Percentiles rank a stretch among this genome's conserved stretches.
Conservation (phyloP, 2,329 filamentous ascomycete genomes). For the Atkinsonella hypoxylon region DNA sequence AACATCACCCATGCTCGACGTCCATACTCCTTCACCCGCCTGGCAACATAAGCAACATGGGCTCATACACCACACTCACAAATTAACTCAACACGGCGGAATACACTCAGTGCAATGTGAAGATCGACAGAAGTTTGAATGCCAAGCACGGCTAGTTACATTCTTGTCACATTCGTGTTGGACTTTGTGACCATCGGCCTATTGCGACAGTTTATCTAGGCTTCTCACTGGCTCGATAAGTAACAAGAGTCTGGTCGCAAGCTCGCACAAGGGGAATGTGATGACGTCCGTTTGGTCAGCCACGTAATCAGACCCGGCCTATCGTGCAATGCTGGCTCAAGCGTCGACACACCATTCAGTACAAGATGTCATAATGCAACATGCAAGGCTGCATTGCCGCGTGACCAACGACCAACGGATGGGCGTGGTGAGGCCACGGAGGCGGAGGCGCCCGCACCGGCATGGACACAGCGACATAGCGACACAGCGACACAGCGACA, state of each 20-base stretch:
- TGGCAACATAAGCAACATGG: too few species aligned
- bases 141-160: background rate
- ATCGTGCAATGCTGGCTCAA: background rate
- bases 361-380: background rate
- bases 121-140: background rate
- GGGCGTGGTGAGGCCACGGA: background rate
- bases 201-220: background rate
- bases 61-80: background rate
- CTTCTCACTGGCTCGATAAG: background rate
- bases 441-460: background rate
- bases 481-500: too few species aligned
- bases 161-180: background rate
- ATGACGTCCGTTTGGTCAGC: background rate
- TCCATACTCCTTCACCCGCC: too few species aligned
- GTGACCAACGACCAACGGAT: background rate
- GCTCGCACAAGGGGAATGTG: background rate
- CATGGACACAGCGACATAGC: background rate
- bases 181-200: background rate
- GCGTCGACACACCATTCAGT: background rate
- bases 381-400: background rate
- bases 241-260: background rate
- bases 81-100: background rate
- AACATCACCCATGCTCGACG: too few species aligned
- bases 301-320: background rate
- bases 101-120: background rate